Conservation (phyloP, 2,329 filamentous ascomycete species). For the Tolypocladium ovalisporum region DNA sequence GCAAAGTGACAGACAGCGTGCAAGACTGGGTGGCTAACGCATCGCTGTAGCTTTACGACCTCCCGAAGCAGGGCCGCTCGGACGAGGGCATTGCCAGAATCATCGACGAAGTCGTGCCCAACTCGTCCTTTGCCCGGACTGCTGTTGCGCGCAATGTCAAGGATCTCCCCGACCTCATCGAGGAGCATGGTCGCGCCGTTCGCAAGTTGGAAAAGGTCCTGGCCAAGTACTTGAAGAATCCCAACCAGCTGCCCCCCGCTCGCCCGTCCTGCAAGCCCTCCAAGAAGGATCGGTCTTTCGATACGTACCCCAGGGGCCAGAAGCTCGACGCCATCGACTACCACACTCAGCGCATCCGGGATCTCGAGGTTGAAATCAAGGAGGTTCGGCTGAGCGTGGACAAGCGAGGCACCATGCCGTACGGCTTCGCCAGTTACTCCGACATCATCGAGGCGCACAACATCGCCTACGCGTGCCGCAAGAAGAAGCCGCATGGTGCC, state of each 20-base stretch:
- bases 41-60: conserved; percentile 59
- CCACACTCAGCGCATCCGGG: conserved; percentile 71
- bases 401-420: conserved; percentile 77
- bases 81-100: conserved; percentile 84
- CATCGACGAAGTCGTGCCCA: conserved; percentile 69
- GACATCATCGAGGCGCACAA: conserved; percentile 79
- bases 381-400: conserved; percentile 74
- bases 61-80: conserved; percentile 63
- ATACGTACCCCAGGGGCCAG: conserved; percentile 52
- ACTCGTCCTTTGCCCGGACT: conserved; percentile 66
- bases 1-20: neutral
- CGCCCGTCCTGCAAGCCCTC: conserved; percentile 72
- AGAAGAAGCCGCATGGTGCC: conserved; percentile 70
- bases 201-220: conserved; percentile 72
- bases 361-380: conserved; percentile 74
- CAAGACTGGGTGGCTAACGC: conserved; percentile 2
- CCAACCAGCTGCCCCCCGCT: conserved; percentile 62
- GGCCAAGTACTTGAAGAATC: conserved; percentile 84
- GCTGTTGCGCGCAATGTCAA: conserved; percentile 88
- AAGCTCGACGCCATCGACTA: conserved; percentile 95
- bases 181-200: conserved; percentile 71
- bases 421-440: conserved; percentile 90
- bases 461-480: conserved; percentile 72
- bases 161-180: conserved; percentile 74
- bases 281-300: conserved; percentile 63